Conservation (phyloP, 129 eudicot genomes). For the Erigeron canadensis region DNA sequence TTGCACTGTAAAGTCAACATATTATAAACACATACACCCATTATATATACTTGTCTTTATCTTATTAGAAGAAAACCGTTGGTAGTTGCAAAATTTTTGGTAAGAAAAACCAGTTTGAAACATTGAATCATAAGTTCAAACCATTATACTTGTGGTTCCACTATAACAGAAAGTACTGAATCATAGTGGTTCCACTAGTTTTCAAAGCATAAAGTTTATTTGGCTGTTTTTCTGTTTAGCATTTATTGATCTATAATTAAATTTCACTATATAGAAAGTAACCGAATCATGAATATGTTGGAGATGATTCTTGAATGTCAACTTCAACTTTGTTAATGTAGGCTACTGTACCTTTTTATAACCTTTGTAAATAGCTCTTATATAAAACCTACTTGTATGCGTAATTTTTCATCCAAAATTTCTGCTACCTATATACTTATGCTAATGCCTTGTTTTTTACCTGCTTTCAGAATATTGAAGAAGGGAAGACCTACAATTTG, state of each 20-base stretch:
- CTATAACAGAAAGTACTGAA: too few species aligned
- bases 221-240: background rate
- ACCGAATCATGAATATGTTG: background rate
- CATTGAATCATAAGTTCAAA: background rate
- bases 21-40: background rate
- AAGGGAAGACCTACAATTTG: constrained; percentile 78
- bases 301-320: background rate
- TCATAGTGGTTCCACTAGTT: background rate
- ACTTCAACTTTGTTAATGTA: background rate
- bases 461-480: constrained; percentile 75
- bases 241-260: background rate
- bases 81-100: background rate
- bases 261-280: constrained; percentile 4
- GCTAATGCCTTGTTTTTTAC: background rate
- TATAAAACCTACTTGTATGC: background rate
- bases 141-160: background rate
- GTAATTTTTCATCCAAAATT: constrained; percentile 13
- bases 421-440: constrained; percentile 1
- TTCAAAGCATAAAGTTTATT: background rate
- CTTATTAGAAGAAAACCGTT: background rate
- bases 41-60: background rate
- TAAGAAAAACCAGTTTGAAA: background rate
- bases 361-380: background rate
- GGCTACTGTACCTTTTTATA: background rate
- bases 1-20: background rate